These are phyloP conservation scores for Lasiodiplodia sp. DNA, from an alignment of 2,329 filamentous ascomycete genomes.

Conservation along the genomic window DNA sequence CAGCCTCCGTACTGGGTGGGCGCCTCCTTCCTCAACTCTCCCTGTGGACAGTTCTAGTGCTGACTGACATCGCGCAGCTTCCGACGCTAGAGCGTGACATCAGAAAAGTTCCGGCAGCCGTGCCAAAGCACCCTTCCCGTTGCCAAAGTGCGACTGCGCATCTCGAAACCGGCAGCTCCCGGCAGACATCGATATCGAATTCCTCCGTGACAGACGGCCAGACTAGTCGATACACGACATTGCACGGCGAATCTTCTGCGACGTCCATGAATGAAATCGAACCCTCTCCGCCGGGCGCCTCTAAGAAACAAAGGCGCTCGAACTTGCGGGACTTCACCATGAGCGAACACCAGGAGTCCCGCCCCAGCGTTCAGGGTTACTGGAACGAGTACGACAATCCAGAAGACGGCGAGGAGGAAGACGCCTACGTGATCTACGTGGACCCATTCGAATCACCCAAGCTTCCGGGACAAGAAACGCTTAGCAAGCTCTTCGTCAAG, in stretches of 20 bases:
- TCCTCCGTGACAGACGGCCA: constrained; percentile 47
- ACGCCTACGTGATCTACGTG: constrained; percentile 75
- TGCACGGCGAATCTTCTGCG: constrained; percentile 43
- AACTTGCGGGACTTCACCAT: constrained; percentile 21
- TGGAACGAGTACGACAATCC: constrained; percentile 91
- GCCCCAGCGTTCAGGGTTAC: constrained; percentile 56
- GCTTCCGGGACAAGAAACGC: constrained; percentile 69
- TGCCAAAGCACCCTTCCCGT: constrained; percentile 38
- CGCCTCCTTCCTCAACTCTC: neutral
- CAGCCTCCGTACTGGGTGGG: constrained; percentile 57
- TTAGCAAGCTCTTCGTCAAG: constrained; percentile 59
- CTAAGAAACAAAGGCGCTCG: constrained; percentile 12
- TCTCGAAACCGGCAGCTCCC: constrained; percentile 39
- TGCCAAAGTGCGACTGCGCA: constrained; percentile 34
- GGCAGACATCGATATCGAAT: constrained; percentile 47
- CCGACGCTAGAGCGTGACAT: constrained; percentile 58
- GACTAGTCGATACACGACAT: constrained; percentile 40
- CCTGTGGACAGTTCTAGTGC: neutral
- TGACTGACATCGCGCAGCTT: constrained; percentile 37
- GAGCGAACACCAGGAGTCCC: constrained; percentile 10
- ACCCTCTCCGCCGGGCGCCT: constrained; percentile 1
- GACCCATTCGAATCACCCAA: constrained; percentile 68
- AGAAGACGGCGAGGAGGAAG: constrained; percentile 67
- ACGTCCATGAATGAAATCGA: constrained; percentile 42
- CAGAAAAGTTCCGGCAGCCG: constrained; percentile 57